These are phyloP conservation scores for Metarhizium rileyi DNA, from an alignment of 2,329 filamentous ascomycete genomes.

Conservation along the genomic window DNA sequence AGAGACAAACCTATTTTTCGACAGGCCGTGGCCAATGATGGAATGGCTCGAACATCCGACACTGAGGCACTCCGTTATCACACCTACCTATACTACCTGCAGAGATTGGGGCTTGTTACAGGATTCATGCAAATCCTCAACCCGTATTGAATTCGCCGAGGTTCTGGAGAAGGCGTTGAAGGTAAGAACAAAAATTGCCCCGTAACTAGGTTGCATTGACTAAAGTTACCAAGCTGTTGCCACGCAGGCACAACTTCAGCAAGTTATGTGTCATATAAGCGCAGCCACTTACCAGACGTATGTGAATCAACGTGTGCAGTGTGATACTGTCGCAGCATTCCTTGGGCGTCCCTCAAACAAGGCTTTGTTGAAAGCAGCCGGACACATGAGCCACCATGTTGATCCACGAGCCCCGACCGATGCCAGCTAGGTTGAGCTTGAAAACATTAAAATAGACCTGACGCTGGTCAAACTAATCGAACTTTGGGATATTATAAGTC, in stretches of 20 bases:
- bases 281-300: neutral
- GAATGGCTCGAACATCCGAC: conserved; percentile 24
- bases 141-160: neutral
- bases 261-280: neutral
- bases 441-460: neutral
- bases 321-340: neutral
- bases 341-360: neutral
- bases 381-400: neutral
- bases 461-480: neutral
- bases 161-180: neutral
- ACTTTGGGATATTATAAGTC: neutral
- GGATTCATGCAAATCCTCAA: neutral
- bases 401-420: neutral
- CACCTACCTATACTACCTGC: conserved; percentile 1
- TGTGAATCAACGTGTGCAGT: neutral
- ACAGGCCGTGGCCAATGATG: neutral
- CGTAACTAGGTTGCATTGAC: no score
- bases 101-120: neutral
- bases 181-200: neutral
- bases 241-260: neutral
- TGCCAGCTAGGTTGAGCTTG: neutral
- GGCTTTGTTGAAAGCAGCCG: neutral
- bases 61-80: conserved; percentile 15
- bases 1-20: neutral
- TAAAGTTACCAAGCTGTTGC: no score